phyloP scores from a whole-genome alignment of 495 filamentous ascomycete species.

The Aspergillus asperescens region DNA sequence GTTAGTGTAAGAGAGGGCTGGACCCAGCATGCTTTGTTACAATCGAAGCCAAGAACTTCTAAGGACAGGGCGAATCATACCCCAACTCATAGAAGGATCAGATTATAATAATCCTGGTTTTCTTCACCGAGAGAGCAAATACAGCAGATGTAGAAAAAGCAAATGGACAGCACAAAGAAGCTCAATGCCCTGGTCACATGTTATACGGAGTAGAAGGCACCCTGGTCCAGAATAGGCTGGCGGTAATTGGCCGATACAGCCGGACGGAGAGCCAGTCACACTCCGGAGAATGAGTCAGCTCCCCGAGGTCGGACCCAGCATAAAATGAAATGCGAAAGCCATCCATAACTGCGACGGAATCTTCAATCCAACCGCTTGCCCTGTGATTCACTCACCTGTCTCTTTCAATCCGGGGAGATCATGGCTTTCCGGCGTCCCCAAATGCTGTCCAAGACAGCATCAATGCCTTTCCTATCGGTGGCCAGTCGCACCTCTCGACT shows the following conservation, averaged over 20 bases:
- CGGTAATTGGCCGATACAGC: conserved; percentile 7
- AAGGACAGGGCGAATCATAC: no score
- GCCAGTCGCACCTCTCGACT: conserved; percentile 32
- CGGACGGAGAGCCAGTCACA: not conserved
- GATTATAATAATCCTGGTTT: not conserved
- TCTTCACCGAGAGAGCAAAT: not conserved
- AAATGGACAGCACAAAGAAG: not conserved
- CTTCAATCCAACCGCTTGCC: conserved; percentile 23
- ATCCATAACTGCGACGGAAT: conserved; percentile 13
- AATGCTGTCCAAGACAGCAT: conserved; percentile 36
- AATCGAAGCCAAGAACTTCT: conserved; percentile 4
- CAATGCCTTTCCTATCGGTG: conserved; percentile 34
- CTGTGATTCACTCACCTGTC: conserved; percentile 9
- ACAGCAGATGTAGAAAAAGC: no score
- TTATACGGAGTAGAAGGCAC: not conserved
- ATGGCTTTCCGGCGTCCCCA: conserved; percentile 50
- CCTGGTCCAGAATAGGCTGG: conserved; percentile 12
- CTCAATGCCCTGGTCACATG: not conserved
- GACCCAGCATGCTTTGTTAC: not conserved
- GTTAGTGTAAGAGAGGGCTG: not conserved
- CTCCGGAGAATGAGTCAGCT: conserved; percentile 29
- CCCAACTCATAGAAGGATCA: not conserved
- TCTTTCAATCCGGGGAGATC: conserved; percentile 15
- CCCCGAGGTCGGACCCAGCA: conserved; percentile 35
- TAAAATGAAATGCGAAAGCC: conserved; percentile 27